Evolutionary conservation across 2,329 filamentous ascomycete genomes (phyloP), one percentile per base, ranked within the genome.

Genomic region (Xenoacremonium recifei): DNA sequence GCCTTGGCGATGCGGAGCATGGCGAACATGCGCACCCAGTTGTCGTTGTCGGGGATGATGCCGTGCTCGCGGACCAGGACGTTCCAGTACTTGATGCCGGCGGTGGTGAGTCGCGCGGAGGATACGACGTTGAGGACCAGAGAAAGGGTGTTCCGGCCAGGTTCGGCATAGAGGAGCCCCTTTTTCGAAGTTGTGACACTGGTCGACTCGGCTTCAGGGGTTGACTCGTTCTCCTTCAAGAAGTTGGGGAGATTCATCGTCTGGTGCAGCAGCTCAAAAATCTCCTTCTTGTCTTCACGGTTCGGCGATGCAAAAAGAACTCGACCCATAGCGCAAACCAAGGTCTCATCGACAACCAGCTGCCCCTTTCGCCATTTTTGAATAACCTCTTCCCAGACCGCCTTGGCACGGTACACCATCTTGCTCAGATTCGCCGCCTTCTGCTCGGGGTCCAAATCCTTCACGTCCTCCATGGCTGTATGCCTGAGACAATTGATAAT

Each of bases 301-400:
- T 77, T 70, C 10, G 75, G 69, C 13, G 86, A 82, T 37, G 84
- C 68, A 17, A 90, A 67, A n/a, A 97, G 71, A 3, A 96, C 54
- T 25, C 84, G 76, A 5, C 84, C 89, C 87, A 97, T 95, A 21
- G 86, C 76, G 57, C 81, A 85, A 4, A 95, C 85, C 16, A 97
- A 71, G 41, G 79, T 70, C 63, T 93, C 89, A 55, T 96, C 91
- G 16, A 97, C 73, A 36, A 75, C 56, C 13, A 97, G 54, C 38
- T 80, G 71, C 21, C 85, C 89, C 39, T 76, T 72, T 40, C 75
- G 77, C 91, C 91, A 97, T 49, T 82, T 83, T n/a, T 71, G 65
- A 15, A 89, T 71, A 33, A 95, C 76, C 58, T 95, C 89, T 32
- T 80, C 73, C 93, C 93, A 99, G 15, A 97, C 72, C 6, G 77